Evolutionary conservation across 768 basidiomycete species (phyloP), one percentile per base, ranked within the genome.

Genomic region (Tremella yokohamensis): DNA sequence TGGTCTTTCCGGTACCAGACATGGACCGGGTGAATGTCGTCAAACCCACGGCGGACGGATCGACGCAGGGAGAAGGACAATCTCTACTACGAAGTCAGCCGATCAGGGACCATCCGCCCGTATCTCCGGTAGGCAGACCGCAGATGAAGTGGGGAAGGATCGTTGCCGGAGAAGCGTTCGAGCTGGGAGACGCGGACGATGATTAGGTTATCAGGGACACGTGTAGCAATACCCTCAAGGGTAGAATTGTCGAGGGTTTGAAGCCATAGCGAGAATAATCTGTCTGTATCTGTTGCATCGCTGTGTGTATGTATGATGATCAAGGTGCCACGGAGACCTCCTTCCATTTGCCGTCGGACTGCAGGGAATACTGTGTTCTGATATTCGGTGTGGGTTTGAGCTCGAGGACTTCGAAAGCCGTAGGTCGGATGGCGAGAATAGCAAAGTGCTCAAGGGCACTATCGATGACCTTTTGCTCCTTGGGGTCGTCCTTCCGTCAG

Each of bases 351-450:
- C 65, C 69, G 38, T 66, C 63, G 16, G n/a, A 38, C 48, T 66
- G 49, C 45, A 52, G 58, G 2, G 37, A 66, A 69, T 69, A 76
- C 18, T 70, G 72, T 0, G 66, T 70, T 12, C 71, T 49, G 25
- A 56, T 54, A 55, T 76, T 76, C 4, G 75, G 75, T 13, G 64
- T 57, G 12, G 63, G 59, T 47, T 73, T 74, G 37, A 76, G 67
- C 49, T 76, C 71, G 51, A 76, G 63, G 29, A 58, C 61, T 48
- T 76, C 75, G 39, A 70, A 64, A 9, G 54, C 59, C 4, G 60
- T 48, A 3, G 68, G 61, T 3, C 54, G 51, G 58, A 76, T 69
- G 19, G 68, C 69, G 20, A 76, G 54, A 26, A 76, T 63, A 2
- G 73, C 64, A 52, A 74, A 76, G 56, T 74, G 66, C 12, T 52